These are phyloP conservation scores for Aspergillus fischeri DNA, from an alignment of 2,329 filamentous ascomycete species.

Conservation along the genomic window DNA sequence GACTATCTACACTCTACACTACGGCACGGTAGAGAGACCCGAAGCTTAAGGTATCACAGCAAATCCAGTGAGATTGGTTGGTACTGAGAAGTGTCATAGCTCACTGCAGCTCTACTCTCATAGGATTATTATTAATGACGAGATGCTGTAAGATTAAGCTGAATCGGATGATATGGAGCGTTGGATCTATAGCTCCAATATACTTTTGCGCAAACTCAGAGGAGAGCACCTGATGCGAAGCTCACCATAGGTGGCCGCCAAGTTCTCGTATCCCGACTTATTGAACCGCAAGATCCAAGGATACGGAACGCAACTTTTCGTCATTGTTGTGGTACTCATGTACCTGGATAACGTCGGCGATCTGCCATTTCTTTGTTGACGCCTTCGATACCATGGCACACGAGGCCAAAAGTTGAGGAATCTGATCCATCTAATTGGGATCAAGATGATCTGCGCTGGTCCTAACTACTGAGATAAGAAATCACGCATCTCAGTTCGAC, in stretches of 20 bases:
- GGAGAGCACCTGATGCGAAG: constrained; percentile 3
- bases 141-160: neutral
- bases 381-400: neutral
- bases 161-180: neutral
- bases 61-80: neutral
- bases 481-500: neutral
- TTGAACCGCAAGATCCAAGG: neutral
- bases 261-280: constrained; percentile 2
- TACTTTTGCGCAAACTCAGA: neutral
- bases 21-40: neutral
- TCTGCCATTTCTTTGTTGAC: neutral
- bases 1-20: neutral
- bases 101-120: neutral
- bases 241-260: constrained; percentile 3
- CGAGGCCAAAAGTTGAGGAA: neutral
- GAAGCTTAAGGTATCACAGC: too few species aligned
- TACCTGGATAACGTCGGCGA: neutral
- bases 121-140: too few species aligned
- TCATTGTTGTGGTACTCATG: neutral
- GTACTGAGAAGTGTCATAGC: neutral
- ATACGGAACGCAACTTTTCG: neutral
- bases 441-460: neutral
- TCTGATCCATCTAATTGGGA: constrained; percentile 1
- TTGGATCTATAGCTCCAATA: neutral
- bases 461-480: constrained; percentile 1